phyloP scores from a whole-genome alignment of 2,329 filamentous ascomycete genomes.

The Pseudopyricularia cyperi region DNA sequence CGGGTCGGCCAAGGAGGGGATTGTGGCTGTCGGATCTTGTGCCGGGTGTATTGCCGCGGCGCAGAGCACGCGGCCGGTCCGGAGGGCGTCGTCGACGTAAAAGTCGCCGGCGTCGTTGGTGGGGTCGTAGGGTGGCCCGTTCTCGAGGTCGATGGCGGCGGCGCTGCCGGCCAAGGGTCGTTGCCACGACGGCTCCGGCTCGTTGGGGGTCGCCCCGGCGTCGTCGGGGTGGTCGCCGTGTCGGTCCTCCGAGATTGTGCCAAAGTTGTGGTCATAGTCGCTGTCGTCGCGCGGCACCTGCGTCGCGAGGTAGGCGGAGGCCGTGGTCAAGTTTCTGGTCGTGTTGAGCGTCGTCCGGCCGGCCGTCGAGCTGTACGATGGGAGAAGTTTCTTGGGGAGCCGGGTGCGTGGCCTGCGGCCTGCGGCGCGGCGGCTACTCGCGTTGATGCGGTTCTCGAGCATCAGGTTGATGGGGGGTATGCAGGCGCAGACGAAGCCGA shows the following conservation, averaged over 20 bases:
- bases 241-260: too few species aligned
- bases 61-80: too few species aligned
- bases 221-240: too few species aligned
- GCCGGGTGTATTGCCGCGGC: too few species aligned
- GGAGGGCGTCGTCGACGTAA: too few species aligned
- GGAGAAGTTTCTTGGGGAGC: background rate
- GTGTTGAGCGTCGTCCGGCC: background rate
- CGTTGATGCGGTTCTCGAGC: background rate
- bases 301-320: background rate
- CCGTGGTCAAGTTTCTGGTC: background rate
- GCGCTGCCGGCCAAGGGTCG: too few species aligned
- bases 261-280: background rate
- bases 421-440: background rate
- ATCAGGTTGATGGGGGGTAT: background rate
- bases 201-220: too few species aligned
- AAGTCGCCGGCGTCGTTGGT: too few species aligned
- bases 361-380: background rate
- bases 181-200: too few species aligned
- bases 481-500: constrained; percentile 1
- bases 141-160: too few species aligned
- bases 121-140: too few species aligned
- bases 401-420: background rate
- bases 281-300: background rate
- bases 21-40: too few species aligned
- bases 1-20: background rate